Percentiles rank a stretch among this genome's conserved stretches.
These are phyloP conservation scores for Metarhizium sp. DNA, from an alignment of 2,329 filamentous ascomycete genomes.

Conservation along the genomic window DNA sequence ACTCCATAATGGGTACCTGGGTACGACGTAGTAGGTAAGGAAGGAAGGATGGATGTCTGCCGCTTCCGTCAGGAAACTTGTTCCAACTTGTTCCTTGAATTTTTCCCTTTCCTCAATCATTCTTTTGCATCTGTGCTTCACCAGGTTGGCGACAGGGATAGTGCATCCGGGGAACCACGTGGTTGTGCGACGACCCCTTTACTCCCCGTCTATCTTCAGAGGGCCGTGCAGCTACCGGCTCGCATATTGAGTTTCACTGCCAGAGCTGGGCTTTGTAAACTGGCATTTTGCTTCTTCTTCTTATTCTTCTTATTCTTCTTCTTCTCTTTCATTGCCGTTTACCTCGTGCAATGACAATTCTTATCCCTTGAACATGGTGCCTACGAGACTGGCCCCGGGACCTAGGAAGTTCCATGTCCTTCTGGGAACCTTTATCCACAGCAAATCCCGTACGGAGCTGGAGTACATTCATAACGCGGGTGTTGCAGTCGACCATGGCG, in stretches of 20 bases:
- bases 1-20: background rate
- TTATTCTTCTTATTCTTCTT: no score
- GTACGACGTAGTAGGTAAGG: no score
- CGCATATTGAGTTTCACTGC: no score
- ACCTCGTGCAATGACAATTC: no score
- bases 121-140: background rate
- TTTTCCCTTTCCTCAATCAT: background rate
- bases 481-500: slow-evolving; percentile 38
- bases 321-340: no score
- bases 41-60: no score
- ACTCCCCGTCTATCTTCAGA: background rate
- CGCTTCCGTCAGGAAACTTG: no score
- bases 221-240: no score
- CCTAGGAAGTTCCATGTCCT: slow-evolving; percentile 34
- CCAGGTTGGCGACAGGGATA: background rate
- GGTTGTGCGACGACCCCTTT: background rate
- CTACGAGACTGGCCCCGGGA: slow-evolving; percentile 6
- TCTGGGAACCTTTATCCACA: slow-evolving; percentile 47
- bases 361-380: no score
- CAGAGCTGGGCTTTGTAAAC: no score
- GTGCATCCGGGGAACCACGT: background rate
- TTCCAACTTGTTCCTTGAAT: no score
- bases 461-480: slow-evolving; percentile 41
- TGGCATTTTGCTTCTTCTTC: background rate
- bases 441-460: slow-evolving; percentile 36